Evolutionary conservation across 805 yeast genomes (phyloP), one percentile per base, ranked within the genome.

Genomic region (Candida maris): DNA sequence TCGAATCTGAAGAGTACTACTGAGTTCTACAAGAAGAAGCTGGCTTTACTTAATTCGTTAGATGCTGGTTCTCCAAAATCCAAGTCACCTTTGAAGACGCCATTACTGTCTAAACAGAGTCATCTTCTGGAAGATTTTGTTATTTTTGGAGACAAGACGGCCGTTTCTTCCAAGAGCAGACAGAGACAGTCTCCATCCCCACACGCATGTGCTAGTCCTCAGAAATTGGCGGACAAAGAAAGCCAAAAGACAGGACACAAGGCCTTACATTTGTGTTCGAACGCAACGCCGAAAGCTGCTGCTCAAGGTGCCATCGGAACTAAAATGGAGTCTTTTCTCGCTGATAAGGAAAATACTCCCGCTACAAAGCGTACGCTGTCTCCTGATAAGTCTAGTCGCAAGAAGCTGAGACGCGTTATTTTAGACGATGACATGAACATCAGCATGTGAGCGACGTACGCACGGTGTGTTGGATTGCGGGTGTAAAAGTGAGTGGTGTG

Each of bases 21-120:
- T 17, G 55, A 50, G 35, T 39, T 42, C 6, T 38, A 39, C 36
- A 46, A 42, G 38, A 44, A 51, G 16, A 50, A 41, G 31, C 20
- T 42, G 30, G 35, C 27, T 9, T 33, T 50, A 7, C 4, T 46
- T 24, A 42, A 45, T 15, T 49, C 52, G 17, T 17, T 42, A 19
- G 46, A 36, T 12, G 22, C 30, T 5, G 32, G 19, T 20, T 41
- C 52, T 9, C 46, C 48, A 9, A 42, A 42, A 6, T 32, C 32
- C 15, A 46, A 44, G 27, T 19, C 41, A 3, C 34, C 45, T 13
- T 29, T 37, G 9, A 32, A 23, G 12, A 35, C 33, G 10, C 33
- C 39, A 7, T n/a, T 27, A n/a, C 28, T 38, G 13, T 39, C 44
- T 25, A 39, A 39, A 7, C 44, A 35, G 8, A 18, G 9, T 9